A percentile compares a stretch with the other conserved stretches of the same genome.
phyloP scores from a whole-genome alignment of 345 rosid genomes.

The Gossypium stocksii region DNA sequence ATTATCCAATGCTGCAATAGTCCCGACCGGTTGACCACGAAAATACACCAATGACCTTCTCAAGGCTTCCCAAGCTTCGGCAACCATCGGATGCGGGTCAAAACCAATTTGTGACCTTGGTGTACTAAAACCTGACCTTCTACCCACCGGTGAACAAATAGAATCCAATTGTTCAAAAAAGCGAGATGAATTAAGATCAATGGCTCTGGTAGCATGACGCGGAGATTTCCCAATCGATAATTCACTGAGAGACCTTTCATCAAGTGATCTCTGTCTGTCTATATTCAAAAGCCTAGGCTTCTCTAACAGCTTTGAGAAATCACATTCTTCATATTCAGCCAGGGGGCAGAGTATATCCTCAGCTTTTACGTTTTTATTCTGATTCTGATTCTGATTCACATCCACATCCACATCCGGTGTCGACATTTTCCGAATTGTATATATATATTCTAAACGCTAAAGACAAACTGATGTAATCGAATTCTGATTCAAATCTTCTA shows the following conservation, averaged over 20 bases:
- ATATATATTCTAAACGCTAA: background rate
- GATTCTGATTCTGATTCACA: background rate
- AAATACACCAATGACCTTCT: conserved; percentile 67
- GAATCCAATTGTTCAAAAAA: conserved; percentile 38
- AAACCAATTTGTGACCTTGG: conserved; percentile 42
- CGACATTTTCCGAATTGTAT: conserved; percentile 29
- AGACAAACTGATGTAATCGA: background rate
- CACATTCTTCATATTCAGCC: conserved; percentile 48
- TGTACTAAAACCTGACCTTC: conserved; percentile 61
- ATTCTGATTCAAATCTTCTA: conserved; percentile 3
- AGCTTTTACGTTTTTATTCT: conserved; percentile 31
- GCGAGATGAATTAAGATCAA: conserved; percentile 28
- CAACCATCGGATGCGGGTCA: conserved; percentile 66
- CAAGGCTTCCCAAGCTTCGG: conserved; percentile 89
- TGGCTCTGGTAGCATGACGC: conserved; percentile 28
- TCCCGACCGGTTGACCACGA: conserved; percentile 89
- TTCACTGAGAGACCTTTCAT: conserved; percentile 58
- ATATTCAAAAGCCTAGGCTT: conserved; percentile 69
- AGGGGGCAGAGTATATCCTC: conserved; percentile 29
- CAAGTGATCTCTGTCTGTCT: conserved; percentile 73
- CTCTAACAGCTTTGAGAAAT: conserved; percentile 62
- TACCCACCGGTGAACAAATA: conserved; percentile 46
- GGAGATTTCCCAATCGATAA: conserved; percentile 48
- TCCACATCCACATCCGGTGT: conserved; percentile 28
- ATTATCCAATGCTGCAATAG: conserved; percentile 82